Percentiles rank a stretch among this genome's conserved stretches.
phyloP scores from a whole-genome alignment of 352 stramenopile genomes.

The Phytophthora pini region DNA sequence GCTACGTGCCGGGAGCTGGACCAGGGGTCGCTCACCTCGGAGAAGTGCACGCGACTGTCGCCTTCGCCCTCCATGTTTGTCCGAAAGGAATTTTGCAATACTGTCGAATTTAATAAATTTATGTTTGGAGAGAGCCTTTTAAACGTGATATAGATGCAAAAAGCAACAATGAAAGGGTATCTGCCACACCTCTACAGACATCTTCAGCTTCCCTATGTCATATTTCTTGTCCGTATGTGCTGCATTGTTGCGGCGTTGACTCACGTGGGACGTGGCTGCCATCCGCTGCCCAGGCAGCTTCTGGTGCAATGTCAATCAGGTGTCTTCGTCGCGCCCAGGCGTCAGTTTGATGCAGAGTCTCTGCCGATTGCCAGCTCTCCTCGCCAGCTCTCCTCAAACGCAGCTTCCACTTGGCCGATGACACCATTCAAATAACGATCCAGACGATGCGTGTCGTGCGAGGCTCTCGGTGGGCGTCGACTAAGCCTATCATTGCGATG shows the following conservation, averaged over 20 bases:
- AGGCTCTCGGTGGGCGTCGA: constrained; percentile 11
- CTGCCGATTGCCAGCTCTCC: constrained; percentile 13
- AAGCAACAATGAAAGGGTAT: constrained; percentile 1
- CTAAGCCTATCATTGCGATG: constrained; percentile 17
- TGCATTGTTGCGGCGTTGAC: constrained; percentile 18
- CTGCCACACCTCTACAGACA: constrained; percentile 25
- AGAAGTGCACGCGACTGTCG: constrained; percentile 84
- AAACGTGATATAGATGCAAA: constrained; percentile 13
- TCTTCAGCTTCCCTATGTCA: constrained; percentile 14
- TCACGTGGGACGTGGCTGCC: constrained; percentile 17
- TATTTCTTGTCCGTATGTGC: not conserved
- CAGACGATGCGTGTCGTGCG: constrained; percentile 2
- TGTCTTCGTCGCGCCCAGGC: not conserved
- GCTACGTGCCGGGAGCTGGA: constrained; percentile 73
- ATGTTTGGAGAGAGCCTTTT: not conserved
- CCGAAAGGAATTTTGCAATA: not conserved
- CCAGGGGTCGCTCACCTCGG: constrained; percentile 71
- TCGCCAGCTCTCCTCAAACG: too few species aligned
- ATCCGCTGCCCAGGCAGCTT: constrained; percentile 22
- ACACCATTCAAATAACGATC: constrained; percentile 1
- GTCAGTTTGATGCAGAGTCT: not conserved
- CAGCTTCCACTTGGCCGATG: constrained; percentile 3
- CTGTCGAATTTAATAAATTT: not conserved
- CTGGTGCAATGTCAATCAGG: constrained; percentile 24
- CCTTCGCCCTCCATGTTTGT: constrained; percentile 61